phyloP scores from a whole-genome alignment of 306 rosid genomes.

The Rosa rugosa region DNA sequence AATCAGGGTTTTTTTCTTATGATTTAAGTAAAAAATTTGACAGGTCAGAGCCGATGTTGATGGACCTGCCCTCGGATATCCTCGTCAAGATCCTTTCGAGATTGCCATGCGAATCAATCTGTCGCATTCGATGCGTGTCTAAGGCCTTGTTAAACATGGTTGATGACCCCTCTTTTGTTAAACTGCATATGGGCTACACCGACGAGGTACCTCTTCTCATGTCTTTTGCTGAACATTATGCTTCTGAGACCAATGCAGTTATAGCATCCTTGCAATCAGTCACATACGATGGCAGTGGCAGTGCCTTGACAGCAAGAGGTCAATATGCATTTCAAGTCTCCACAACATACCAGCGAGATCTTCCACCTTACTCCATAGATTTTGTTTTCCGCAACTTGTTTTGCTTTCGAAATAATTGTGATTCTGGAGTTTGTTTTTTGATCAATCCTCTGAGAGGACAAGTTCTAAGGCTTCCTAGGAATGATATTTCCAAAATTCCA shows the following conservation, averaged over 20 bases:
- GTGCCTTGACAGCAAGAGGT: not conserved
- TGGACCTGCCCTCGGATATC: not conserved
- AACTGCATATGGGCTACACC: not conserved
- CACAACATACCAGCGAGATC: no score
- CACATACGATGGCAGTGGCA: not conserved
- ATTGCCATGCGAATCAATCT: not conserved
- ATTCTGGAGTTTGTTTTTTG: not conserved
- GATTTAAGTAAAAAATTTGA: no score
- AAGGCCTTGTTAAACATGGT: not conserved
- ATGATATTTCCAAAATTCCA: not conserved
- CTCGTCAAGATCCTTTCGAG: not conserved
- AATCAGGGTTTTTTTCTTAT: no score
- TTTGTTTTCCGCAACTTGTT: slow-evolving; percentile 4
- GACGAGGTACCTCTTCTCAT: not conserved
- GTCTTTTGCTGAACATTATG: not conserved
- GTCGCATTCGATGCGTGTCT: not conserved
- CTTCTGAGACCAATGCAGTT: not conserved
- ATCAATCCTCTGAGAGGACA: not conserved
- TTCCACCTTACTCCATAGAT: not conserved
- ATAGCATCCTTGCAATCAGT: not conserved
- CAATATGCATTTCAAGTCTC: not conserved
- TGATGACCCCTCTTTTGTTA: not conserved
- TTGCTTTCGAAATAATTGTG: not conserved
- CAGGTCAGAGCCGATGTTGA: not conserved
- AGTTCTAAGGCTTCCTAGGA: not conserved